Base-by-base conservation (phyloP, 202 grass and related monocot species). In the Schoenoplectus tabernaemontani region DNA sequence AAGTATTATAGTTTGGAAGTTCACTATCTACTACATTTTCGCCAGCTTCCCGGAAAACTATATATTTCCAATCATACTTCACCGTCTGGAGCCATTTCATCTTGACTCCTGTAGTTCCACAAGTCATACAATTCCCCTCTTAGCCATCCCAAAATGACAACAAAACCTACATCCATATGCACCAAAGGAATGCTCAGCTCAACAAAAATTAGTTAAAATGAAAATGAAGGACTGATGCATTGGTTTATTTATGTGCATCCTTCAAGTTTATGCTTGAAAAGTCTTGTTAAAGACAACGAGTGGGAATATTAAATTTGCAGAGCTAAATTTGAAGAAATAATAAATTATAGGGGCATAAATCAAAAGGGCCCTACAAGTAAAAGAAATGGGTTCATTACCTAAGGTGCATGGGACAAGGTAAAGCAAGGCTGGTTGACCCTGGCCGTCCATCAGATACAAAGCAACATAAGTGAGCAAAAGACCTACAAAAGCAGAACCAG, bases 361-460 rank as follows among this genome's bases (percentile, higher is more conserved):
- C n/a, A 63, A 33, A 22, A 51, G 11, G 12, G 1, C 24, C 16
- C 7, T 24, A n/a, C n/a, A n/a, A n/a, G n/a, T n/a, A n/a, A n/a
- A 1, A 43, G n/a, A 76, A 16, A 38, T 17, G 33, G 42, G 57
- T 80, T 66, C 34, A 72, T 74, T 70, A 97, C 91, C 95, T 89
- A 97, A 84, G 20, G 91, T 92, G 53, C 91, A 98, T 3, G 95
- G 95, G 83, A 98, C 95, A 26, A 94, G 90, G 81, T 98, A 98
- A 19, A 98, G 79, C 44, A 98, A 81, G 1, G 95, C 95, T 7
- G 95, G 95, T 59, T 98, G 95, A 54, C 95, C 95, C 16, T 94
- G 89, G 9, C 95, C 95, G 1, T 98, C 79, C 95, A 98, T 94
- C 59, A 98, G 71, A 80, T 69, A 94, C 50, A 98, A 82, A 0